A percentile compares a stretch with the other conserved stretches of the same genome.
phyloP scores from a whole-genome alignment of 140 eudicot species.

The Stevia rebaudiana region DNA sequence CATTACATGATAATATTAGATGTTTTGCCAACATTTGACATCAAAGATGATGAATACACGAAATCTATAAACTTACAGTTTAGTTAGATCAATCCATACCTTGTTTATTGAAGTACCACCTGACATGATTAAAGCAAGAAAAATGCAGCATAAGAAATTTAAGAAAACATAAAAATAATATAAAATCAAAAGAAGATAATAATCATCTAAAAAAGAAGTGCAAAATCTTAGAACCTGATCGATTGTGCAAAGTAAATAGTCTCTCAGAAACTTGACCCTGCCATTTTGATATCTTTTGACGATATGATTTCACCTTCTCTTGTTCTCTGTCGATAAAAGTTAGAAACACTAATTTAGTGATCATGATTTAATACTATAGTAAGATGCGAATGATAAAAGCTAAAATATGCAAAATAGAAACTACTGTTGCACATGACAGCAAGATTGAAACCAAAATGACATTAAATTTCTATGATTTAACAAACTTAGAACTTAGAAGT shows the following conservation, averaged over 20 bases:
- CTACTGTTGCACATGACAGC: neutral
- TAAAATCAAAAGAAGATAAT: neutral
- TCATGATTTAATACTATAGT: neutral
- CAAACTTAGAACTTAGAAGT: neutral
- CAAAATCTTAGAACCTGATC: constrained; percentile 52
- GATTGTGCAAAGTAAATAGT: constrained; percentile 45
- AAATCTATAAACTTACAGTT: constrained; percentile 43
- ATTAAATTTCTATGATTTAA: neutral
- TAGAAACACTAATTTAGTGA: neutral
- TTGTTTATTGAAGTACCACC: constrained; percentile 62
- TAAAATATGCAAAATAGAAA: neutral
- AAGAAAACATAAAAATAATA: neutral
- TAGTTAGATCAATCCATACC: constrained; percentile 59
- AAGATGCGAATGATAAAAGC: neutral
- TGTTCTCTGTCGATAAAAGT: constrained; percentile 47
- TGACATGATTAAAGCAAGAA: constrained; percentile 20
- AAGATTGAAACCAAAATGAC: neutral
- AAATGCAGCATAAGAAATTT: constrained; percentile 20
- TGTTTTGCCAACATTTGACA: neutral
- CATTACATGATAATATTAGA: neutral
- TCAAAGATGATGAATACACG: neutral
- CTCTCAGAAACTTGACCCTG: constrained; percentile 87
- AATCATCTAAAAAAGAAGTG: constrained; percentile 6
- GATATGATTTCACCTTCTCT: constrained; percentile 87
- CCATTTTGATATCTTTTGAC: constrained; percentile 90